Conservation (phyloP, 2,329 filamentous ascomycete genomes). For the Botrytis paeoniae region DNA sequence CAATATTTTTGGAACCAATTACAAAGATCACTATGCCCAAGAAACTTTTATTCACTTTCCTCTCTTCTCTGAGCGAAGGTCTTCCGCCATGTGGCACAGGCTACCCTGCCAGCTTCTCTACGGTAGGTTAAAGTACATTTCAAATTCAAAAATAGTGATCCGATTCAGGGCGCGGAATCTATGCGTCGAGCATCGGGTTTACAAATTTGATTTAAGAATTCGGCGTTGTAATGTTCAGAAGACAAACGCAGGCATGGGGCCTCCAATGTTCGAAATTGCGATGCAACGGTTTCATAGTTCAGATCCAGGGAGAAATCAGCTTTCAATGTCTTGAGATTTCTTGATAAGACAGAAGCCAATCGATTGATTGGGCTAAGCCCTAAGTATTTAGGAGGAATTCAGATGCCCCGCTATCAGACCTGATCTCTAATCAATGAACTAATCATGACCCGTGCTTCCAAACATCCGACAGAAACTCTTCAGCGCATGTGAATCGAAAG, state of each 20-base stretch:
- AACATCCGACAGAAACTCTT: constrained; percentile 42
- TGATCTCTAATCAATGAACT: too few relatives aligned
- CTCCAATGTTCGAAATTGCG: too few relatives aligned
- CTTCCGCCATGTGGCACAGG: not conserved
- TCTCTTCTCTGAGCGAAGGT: not conserved
- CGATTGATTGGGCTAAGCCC: not conserved
- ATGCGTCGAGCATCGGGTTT: not conserved
- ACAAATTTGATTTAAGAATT: too few relatives aligned
- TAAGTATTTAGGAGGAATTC: not conserved
- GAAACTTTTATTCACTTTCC: not conserved
- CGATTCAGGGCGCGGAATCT: not conserved
- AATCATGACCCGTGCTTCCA: constrained; percentile 25
- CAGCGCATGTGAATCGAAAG: constrained; percentile 42
- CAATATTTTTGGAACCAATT: not conserved
- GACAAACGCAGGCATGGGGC: too few relatives aligned
- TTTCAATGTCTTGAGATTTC: not conserved
- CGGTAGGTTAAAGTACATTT: too few relatives aligned
- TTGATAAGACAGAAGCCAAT: not conserved
- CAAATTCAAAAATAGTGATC: not conserved
- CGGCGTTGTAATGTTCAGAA: too few relatives aligned
- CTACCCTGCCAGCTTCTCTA: not conserved
- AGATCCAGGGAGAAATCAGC: not conserved
- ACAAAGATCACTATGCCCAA: too few relatives aligned
- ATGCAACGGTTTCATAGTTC: too few relatives aligned
- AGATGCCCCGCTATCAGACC: not conserved